Conservation (phyloP, 495 filamentous ascomycete genomes). For the Trichocladium uniseriatum region DNA sequence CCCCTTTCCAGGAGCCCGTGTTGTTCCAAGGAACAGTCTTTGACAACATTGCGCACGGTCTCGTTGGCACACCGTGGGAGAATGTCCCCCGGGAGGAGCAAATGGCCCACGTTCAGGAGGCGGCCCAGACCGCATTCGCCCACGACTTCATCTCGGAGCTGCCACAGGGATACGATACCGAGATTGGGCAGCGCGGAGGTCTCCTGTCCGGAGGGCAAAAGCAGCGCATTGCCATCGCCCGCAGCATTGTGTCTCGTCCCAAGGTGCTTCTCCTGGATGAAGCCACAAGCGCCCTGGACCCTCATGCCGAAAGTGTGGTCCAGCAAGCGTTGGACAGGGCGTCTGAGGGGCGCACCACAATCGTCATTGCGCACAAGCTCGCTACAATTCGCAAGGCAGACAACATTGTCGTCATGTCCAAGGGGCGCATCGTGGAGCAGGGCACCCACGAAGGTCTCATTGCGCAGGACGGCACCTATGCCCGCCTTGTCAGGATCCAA, state of each 20-base stretch:
- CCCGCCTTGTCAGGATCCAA: conserved; percentile 37
- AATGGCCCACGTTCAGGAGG: conserved; percentile 43
- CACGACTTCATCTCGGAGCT: conserved; percentile 47
- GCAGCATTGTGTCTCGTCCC: conserved; percentile 58
- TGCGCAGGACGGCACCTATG: conserved; percentile 38
- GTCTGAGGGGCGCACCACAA: conserved; percentile 58
- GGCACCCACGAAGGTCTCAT: conserved; percentile 59
- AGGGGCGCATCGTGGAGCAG: conserved; percentile 47
- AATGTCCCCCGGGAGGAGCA: conserved; percentile 39
- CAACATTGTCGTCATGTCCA: conserved; percentile 58
- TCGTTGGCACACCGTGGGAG: conserved; percentile 48
- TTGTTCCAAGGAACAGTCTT: conserved; percentile 62
- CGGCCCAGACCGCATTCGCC: conserved; percentile 47
- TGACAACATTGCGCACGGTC: conserved; percentile 53
- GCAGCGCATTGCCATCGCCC: conserved; percentile 54
- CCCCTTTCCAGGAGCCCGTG: conserved; percentile 44
- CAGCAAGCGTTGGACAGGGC: conserved; percentile 58
- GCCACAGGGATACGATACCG: conserved; percentile 49
- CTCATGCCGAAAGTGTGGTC: conserved; percentile 53
- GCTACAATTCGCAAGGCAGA: conserved; percentile 59
- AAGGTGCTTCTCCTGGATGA: conserved; percentile 76
- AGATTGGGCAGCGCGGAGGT: conserved; percentile 42
- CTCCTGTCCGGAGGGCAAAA: conserved; percentile 46
- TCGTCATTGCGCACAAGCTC: conserved; percentile 65
- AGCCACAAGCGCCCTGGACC: conserved; percentile 67